Evolutionary conservation across 169 alveolate species (phyloP), one percentile per base, ranked within the genome.

Genomic region (Eimeria acervulina): DNA sequence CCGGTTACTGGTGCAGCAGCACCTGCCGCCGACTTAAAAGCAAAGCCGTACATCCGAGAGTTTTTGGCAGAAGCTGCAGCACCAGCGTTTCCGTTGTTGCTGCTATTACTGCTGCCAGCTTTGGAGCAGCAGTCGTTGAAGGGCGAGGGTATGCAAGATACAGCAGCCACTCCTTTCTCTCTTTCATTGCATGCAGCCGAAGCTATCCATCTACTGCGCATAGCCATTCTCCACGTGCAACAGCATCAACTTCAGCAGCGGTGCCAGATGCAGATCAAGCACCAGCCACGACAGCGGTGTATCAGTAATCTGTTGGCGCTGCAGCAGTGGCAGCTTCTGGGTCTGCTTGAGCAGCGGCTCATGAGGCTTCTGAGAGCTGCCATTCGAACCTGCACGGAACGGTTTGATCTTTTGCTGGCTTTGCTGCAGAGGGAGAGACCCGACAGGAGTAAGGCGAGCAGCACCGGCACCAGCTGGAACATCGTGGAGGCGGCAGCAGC

Each of bases 181-280:
- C 81, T 61, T 33, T 59, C 93, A n/a, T n/a, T 44, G 63, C 93
- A 87, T 59, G 93, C 93, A 61, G 81, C 93, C 17, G 93, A 87
- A 38, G 51, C 66, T 3, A 61, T 87, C 33, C 93, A 87, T 26
- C 4, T 87, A 33, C 47, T 87, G 80, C 93, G 93, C 93, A 23
- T 87, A 40, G 80, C 93, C 40, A 1, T 61, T n/a, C 17, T 12
- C 68, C 91, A 31, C 23, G 52, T 8, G 68, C 91, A 52, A 76
- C 91, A 83, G 42, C 72, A 26, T 6, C 91, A 28, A 21, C 55
- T 23, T 31, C 76, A 52, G 81, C 93, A 36, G 81, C 93, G 28
- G 28, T 52, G 28, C 38, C 78, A 59, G 80, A 38, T 31, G 61
- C 81, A 87, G 44, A 31, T 7, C 10, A 1, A 61, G 80, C 78